These are phyloP conservation scores for Nicotiana obtusifolia DNA, from an alignment of 257 asterid genomes.

Conservation along the genomic window DNA sequence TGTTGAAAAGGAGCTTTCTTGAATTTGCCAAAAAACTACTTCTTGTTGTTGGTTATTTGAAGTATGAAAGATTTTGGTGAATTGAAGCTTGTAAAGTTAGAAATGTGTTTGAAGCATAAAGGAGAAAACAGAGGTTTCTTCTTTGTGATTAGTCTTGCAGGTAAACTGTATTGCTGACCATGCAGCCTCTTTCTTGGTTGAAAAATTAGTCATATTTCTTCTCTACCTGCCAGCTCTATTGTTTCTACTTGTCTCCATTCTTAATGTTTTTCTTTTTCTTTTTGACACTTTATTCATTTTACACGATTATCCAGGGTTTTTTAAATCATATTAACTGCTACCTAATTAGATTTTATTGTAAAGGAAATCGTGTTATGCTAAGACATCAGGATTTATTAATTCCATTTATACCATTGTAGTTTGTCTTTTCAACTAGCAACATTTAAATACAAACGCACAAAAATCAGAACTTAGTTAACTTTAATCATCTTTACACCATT, in stretches of 20 bases:
- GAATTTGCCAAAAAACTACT: neutral
- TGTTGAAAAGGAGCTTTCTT: neutral
- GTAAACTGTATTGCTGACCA: slow-evolving; percentile 73
- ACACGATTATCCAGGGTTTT: neutral
- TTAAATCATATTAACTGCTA: neutral
- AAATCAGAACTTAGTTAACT: neutral
- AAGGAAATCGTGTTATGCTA: neutral
- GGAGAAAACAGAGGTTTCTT: slow-evolving; percentile 22
- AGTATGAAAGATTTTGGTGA: neutral
- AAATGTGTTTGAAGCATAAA: slow-evolving; percentile 7
- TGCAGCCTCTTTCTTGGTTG: slow-evolving; percentile 36
- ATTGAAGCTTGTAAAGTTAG: neutral
- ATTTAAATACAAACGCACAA: neutral
- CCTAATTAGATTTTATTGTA: neutral
- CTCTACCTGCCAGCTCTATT: slow-evolving; percentile 20
- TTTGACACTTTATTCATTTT: neutral
- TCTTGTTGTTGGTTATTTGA: slow-evolving; percentile 27
- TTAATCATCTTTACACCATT: neutral
- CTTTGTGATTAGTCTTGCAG: slow-evolving; percentile 39
- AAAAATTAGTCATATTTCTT: slow-evolving; percentile 11
- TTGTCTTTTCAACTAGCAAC: neutral
- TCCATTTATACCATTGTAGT: neutral
- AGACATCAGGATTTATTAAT: neutral
- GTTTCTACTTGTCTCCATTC: neutral
- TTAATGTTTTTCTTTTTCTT: neutral